Evolutionary conservation across 495 filamentous ascomycete species (phyloP).

Genomic region (Corynascus novoguineensis): DNA sequence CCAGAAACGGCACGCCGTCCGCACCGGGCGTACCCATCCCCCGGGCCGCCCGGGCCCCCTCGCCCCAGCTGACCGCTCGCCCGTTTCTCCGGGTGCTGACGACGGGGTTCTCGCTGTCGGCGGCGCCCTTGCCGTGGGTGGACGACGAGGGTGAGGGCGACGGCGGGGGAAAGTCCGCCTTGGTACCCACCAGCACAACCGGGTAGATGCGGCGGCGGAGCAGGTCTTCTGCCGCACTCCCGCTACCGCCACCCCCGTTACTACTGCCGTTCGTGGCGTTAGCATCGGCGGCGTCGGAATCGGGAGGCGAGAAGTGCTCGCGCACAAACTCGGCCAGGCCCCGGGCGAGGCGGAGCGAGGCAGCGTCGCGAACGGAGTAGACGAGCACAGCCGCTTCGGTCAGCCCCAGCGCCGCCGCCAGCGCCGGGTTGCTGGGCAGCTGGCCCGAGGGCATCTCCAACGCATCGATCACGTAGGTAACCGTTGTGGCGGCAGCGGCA

Average conservation of each 20-base stretch:
- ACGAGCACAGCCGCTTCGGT: conserved; percentile 40
- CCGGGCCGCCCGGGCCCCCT: conserved; percentile 25
- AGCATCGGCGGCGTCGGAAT: not conserved
- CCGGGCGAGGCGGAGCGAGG: conserved; percentile 29
- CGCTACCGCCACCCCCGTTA: not conserved
- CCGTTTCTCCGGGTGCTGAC: no score
- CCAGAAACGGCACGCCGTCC: conserved; percentile 22
- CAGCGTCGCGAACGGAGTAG: conserved; percentile 33
- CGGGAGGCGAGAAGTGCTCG: conserved; percentile 16
- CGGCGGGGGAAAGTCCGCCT: conserved; percentile 10
- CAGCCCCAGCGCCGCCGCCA: conserved; percentile 34
- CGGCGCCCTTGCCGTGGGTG: no score
- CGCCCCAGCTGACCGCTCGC: conserved; percentile 23
- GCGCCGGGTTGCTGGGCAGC: conserved; percentile 28
- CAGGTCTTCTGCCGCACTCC: not conserved
- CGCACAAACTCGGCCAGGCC: conserved; percentile 30
- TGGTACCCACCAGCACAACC: conserved; percentile 36
- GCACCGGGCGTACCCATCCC: not conserved
- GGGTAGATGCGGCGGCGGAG: conserved; percentile 33
- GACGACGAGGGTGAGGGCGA: no score
- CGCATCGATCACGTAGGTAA: conserved; percentile 33
- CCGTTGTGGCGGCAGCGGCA: not conserved
- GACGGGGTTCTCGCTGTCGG: no score
- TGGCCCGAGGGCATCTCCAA: conserved; percentile 37
- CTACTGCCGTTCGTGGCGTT: not conserved